Percentiles rank a stretch among this genome's conserved stretches.
phyloP scores from a whole-genome alignment of 768 basidiomycete species.

The Naematelia aurantialba region DNA sequence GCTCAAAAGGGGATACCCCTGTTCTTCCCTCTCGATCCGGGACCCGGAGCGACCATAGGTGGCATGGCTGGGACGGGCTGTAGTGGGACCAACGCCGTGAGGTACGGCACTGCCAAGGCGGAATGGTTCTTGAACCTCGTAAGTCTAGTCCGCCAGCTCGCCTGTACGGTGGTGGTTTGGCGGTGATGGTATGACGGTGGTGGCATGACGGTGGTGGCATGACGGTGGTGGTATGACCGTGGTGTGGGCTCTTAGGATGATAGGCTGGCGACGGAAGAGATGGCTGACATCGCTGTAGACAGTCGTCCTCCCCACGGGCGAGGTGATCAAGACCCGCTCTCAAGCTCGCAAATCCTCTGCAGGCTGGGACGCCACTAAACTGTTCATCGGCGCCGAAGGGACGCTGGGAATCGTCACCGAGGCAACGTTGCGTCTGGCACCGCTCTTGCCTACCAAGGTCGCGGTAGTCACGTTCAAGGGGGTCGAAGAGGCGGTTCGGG shows the following conservation, averaged over 20 bases:
- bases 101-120: constrained; percentile 80
- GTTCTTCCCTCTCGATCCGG: constrained; percentile 75
- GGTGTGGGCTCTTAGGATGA: no score
- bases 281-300: constrained; percentile 57
- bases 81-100: constrained; percentile 65
- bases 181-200: no score
- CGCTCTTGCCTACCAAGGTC: constrained; percentile 74
- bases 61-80: constrained; percentile 87
- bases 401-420: constrained; percentile 88
- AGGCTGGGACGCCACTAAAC: constrained; percentile 79
- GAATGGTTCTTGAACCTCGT: constrained; percentile 85
- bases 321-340: constrained; percentile 80
- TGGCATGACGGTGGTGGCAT: no score
- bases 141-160: constrained; percentile 35
- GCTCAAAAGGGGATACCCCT: constrained; percentile 69
- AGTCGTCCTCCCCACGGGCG: constrained; percentile 79
- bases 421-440: constrained; percentile 77
- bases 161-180: no score
- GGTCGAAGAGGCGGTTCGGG: constrained; percentile 70
- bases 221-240: no score
- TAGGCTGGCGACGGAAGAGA: neutral
- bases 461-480: constrained; percentile 82
- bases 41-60: constrained; percentile 77
- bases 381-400: constrained; percentile 87
- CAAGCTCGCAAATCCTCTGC: constrained; percentile 67